Evolutionary conservation across 495 filamentous ascomycete species (phyloP).

Genomic region (Penicillium cataractarum): DNA sequence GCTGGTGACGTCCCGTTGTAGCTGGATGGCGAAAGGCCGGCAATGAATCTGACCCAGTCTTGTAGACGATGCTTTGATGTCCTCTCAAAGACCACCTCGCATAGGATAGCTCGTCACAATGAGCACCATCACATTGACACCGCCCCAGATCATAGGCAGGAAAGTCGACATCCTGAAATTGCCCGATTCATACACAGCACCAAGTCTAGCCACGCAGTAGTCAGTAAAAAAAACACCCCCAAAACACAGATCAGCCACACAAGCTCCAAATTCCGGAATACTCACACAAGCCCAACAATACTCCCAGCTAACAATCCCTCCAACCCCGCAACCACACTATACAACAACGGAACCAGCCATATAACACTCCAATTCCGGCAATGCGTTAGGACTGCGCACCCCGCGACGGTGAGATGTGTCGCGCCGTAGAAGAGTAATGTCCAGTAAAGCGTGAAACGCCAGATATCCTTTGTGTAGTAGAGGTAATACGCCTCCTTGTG

Average conservation of each 20-base stretch:
- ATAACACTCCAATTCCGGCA: conserved; percentile 71
- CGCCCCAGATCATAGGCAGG: conserved; percentile 94
- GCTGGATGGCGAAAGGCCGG: neutral
- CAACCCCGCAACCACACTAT: conserved; percentile 70
- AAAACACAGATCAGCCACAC: conserved; percentile 3
- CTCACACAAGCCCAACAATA: conserved; percentile 86
- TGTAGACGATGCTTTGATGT: neutral
- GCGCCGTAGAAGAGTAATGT: conserved; percentile 59
- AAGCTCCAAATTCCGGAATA: conserved; percentile 19
- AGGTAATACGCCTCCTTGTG: conserved; percentile 63
- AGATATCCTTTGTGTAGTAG: conserved; percentile 79
- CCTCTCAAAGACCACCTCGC: conserved; percentile 80
- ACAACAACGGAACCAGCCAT: conserved; percentile 76
- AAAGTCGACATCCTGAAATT: conserved; percentile 95
- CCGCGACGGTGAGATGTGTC: conserved; percentile 57
- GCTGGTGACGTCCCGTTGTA: too few relatives aligned
- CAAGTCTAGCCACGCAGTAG: conserved; percentile 60
- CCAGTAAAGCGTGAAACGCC: conserved; percentile 92
- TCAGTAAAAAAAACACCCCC: conserved; percentile 10
- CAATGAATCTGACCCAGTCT: neutral
- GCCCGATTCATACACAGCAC: conserved; percentile 83
- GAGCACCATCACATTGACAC: conserved; percentile 85
- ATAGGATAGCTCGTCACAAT: conserved; percentile 93
- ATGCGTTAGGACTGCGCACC: conserved; percentile 75
- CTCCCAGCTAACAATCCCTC: conserved; percentile 88